Conservation (phyloP, 257 asterid genomes). For the Solanum sitiens region DNA sequence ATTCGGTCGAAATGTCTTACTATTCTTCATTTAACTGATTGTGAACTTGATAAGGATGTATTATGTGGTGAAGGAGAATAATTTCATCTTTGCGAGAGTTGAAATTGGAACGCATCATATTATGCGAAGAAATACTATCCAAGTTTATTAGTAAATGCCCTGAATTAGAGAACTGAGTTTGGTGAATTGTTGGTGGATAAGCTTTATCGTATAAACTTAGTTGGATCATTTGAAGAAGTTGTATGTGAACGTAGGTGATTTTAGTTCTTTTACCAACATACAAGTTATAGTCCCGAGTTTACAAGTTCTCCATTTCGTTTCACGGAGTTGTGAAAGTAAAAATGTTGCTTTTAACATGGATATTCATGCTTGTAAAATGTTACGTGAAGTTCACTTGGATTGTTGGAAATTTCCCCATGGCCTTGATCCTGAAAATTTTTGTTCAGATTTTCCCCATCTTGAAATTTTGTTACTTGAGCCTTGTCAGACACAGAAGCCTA, state of each 20-base stretch:
- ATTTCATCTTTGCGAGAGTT: not conserved
- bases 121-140: not conserved
- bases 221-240: not conserved
- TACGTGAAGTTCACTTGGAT: not conserved
- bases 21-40: not conserved
- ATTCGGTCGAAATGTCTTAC: not conserved
- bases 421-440: not conserved
- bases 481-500: not conserved
- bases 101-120: not conserved
- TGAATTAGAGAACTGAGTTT: not conserved
- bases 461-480: not conserved
- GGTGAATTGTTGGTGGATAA: not conserved
- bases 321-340: not conserved
- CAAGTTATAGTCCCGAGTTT: not conserved
- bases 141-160: not conserved
- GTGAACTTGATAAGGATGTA: not conserved
- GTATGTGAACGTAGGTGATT: not conserved
- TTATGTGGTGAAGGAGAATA: not conserved
- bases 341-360: not conserved
- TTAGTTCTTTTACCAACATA: not conserved
- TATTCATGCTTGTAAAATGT: not conserved
- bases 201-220: not conserved
- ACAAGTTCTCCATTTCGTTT: not conserved
- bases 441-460: not conserved
- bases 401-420: not conserved